phyloP scores from a whole-genome alignment of 2,329 filamentous ascomycete genomes.

The Hymenotorrendiella dingleyae region DNA sequence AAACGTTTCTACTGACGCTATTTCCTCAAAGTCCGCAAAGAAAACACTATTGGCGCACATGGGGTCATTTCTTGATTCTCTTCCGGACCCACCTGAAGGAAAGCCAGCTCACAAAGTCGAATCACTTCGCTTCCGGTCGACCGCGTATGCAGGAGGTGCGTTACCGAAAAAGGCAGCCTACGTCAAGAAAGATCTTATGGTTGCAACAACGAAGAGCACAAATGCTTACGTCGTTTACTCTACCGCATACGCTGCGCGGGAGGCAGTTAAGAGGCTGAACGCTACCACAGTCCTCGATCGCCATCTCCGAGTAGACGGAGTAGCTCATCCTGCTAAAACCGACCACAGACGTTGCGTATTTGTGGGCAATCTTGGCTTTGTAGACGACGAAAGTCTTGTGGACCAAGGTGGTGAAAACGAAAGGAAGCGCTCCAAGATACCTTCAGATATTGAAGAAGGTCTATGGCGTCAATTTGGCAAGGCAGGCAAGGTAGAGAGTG shows the following conservation, averaged over 20 bases:
- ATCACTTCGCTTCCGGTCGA: conserved; percentile 89
- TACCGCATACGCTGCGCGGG: conserved; percentile 65
- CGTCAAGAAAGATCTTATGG: conserved; percentile 85
- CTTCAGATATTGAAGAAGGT: conserved; percentile 87
- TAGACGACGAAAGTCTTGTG: conserved; percentile 78
- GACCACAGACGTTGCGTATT: conserved; percentile 92
- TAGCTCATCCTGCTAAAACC: conserved; percentile 76
- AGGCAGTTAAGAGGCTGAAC: conserved; percentile 73
- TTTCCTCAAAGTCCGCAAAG: conserved; percentile 75
- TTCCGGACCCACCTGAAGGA: conserved; percentile 38
- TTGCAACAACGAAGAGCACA: conserved; percentile 82
- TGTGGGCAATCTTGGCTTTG: conserved; percentile 91
- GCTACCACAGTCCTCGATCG: conserved; percentile 78
- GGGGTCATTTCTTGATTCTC: conserved; percentile 61
- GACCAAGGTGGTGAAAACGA: conserved; percentile 60
- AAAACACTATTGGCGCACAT: conserved; percentile 74
- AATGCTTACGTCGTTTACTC: conserved; percentile 94
- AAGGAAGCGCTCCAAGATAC: conserved; percentile 67
- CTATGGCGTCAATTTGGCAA: conserved; percentile 77
- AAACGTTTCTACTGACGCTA: conserved; percentile 79
- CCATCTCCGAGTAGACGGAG: conserved; percentile 83
- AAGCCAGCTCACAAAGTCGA: conserved; percentile 66
- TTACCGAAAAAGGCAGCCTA: conserved; percentile 93
- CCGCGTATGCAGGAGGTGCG: conserved; percentile 69
- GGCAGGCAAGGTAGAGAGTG: conserved; percentile 81